A percentile compares a stretch with the other conserved stretches of the same genome.
Conservation (phyloP, 306 rosid species). For the Cucurbita argyrosperma region DNA sequence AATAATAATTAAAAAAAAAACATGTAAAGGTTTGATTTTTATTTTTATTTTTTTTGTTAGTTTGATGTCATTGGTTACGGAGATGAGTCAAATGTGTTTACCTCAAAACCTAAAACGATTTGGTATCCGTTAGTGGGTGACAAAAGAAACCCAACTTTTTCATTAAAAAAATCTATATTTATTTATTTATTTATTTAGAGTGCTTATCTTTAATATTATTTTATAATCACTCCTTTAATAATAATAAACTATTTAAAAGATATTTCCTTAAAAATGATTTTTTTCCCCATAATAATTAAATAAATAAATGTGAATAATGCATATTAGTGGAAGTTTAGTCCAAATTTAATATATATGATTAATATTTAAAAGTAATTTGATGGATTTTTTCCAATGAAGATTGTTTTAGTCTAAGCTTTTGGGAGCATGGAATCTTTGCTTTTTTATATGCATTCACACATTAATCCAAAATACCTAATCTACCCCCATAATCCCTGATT, state of each 20-base stretch:
- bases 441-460: background rate
- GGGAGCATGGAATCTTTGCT: slow-evolving; percentile 1
- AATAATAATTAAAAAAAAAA: background rate
- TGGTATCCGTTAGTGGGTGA: slow-evolving; percentile 24
- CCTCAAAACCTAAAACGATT: slow-evolving; percentile 24
- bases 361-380: background rate
- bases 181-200: background rate
- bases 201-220: background rate
- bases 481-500: background rate
- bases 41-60: background rate
- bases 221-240: background rate
- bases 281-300: background rate
- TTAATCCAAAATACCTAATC: background rate
- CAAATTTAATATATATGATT: background rate
- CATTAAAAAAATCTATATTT: background rate
- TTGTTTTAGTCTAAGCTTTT: background rate
- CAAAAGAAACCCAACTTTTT: slow-evolving; percentile 20
- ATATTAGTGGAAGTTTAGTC: background rate
- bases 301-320: background rate
- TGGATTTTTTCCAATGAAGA: background rate
- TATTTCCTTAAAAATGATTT: background rate
- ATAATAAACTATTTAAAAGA: background rate
- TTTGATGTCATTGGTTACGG: background rate
- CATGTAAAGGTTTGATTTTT: background rate
- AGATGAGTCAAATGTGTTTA: background rate